Evolutionary conservation across 148 eudicot genomes (phyloP).

Genomic region (Nepenthes mirabilis): DNA sequence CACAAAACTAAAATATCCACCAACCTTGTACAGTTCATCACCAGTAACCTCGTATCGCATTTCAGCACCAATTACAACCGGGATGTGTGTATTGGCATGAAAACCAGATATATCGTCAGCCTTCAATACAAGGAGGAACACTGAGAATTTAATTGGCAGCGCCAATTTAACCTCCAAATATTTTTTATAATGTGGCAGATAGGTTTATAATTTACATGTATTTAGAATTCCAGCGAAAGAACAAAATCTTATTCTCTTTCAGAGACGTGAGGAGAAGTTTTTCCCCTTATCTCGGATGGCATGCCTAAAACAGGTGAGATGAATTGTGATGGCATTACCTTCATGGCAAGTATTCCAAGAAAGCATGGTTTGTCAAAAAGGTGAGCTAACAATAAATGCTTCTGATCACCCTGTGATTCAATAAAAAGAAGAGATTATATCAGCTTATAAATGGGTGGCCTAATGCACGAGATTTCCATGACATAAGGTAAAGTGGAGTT

Average conservation of each 20-base stretch:
- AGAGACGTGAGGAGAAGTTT: neutral
- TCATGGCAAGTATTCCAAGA: slow-evolving; percentile 69
- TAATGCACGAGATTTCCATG: too few relatives aligned
- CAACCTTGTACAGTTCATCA: slow-evolving; percentile 74
- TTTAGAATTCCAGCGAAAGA: too few relatives aligned
- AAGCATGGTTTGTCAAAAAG: slow-evolving; percentile 98
- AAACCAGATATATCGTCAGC: slow-evolving; percentile 73
- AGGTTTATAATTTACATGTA: too few relatives aligned
- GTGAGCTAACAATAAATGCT: slow-evolving; percentile 74
- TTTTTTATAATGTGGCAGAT: too few relatives aligned
- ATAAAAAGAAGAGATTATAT: neutral
- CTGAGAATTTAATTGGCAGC: neutral
- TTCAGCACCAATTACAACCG: slow-evolving; percentile 81
- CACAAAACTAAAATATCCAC: neutral
- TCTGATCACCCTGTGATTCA: slow-evolving; percentile 49
- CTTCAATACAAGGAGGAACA: slow-evolving; percentile 16
- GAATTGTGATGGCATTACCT: slow-evolving; percentile 28
- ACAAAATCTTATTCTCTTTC: neutral
- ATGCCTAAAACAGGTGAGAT: neutral
- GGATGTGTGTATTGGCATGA: slow-evolving; percentile 91
- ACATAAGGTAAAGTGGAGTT: too few relatives aligned
- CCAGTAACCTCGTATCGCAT: slow-evolving; percentile 90
- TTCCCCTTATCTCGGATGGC: too few relatives aligned
- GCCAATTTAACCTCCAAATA: too few relatives aligned
- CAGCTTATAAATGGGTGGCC: too few relatives aligned